Evolutionary conservation across 2,329 filamentous ascomycete genomes (phyloP), one percentile per base, ranked within the genome.

Genomic region (Lojkania enalia): DNA sequence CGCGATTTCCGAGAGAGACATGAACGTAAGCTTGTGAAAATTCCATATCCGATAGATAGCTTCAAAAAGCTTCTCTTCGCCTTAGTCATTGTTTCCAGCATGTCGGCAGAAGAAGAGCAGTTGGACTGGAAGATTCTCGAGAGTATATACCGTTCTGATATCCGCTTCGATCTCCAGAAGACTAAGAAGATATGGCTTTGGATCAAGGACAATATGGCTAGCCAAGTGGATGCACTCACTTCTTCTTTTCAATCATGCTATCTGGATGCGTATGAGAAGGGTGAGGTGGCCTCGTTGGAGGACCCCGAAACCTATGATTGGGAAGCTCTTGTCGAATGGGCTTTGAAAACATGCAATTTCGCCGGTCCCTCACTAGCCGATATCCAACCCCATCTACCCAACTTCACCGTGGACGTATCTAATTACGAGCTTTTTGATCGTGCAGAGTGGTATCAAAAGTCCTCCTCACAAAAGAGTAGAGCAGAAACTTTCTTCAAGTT

Each of bases 231-330:
- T 3, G 77, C 78, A 30, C 60, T 87, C 33, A 83, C 81, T 4
- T 71, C 76, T 4, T 79, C 81, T 36, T 88, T 92, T 51, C 83
- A 87, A 55, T 73, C 80, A 13, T 76, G 74, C 5, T 88, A 88
- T 54, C 70, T 89, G 4, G 68, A 75, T 35, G 86, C 86, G 0
- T 89, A 90, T 53, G 79, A 84, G 52, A 75, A 74, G 1, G 78
- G 78, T 6, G 77, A 85, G 49, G 54, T 91, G 1, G 77, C 82
- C 1, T 65, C 74, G 2, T 74, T 91, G 52, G 76, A 87, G 39
- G 71, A 86, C 35, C 75, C 83, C 0, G 65, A 78, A 29, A 76
- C 77, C 1, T 89, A 88, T 47, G 84, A 91, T 59, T 90, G 88
- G 86, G 69, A 74, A 7, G 67, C 64, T 3, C 67, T 91, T 4